phyloP scores from a whole-genome alignment of 179 eudicot species.

The Beta corolliflora region DNA sequence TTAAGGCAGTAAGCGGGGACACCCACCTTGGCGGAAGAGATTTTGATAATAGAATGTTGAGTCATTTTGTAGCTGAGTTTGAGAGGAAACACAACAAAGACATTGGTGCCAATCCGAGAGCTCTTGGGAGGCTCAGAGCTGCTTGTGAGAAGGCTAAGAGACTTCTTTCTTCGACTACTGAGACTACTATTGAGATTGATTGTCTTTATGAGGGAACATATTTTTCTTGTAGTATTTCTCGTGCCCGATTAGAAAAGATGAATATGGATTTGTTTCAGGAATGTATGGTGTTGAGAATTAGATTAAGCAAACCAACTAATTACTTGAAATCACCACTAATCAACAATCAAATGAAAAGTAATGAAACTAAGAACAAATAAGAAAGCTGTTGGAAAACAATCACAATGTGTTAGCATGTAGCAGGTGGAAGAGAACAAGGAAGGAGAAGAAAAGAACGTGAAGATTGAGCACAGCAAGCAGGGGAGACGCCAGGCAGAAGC shows the following conservation, averaged over 20 bases:
- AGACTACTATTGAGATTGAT: background rate
- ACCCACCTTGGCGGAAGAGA: slow-evolving; percentile 12
- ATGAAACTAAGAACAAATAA: no score
- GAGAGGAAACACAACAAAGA: background rate
- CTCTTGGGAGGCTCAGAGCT: slow-evolving; percentile 11
- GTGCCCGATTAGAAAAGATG: background rate
- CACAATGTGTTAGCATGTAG: no score
- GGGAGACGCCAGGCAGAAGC: no score
- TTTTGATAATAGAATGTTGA: background rate
- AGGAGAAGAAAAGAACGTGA: no score
- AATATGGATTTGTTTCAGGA: background rate
- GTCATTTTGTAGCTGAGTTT: background rate
- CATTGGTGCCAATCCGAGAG: background rate
- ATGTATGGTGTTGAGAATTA: no score
- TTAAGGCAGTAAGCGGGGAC: background rate
- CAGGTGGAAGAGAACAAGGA: no score
- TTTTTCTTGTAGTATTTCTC: background rate
- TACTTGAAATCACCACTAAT: no score
- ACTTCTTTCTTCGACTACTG: background rate
- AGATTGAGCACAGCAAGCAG: no score
- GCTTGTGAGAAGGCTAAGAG: slow-evolving; percentile 12
- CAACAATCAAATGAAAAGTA: no score
- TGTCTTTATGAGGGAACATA: background rate
- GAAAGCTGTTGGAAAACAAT: no score
- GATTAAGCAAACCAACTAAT: no score